Evolutionary conservation across 768 basidiomycete genomes (phyloP), one percentile per base, ranked within the genome.

Genomic region (Crassisporium funariophilum): DNA sequence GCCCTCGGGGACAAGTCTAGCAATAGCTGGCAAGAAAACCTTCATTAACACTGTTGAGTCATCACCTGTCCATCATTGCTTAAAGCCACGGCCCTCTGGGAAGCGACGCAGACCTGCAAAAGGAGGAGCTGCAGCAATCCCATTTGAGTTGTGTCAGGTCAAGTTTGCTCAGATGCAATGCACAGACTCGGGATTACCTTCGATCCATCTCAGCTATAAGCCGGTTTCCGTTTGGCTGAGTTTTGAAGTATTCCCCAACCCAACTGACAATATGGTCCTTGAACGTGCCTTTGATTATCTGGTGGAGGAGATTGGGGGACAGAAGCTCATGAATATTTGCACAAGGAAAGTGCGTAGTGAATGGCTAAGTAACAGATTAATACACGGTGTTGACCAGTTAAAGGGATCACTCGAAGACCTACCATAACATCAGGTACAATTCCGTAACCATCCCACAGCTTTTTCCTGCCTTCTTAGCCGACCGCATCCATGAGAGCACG

Each of bases 221-320:
- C 7, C 8, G 13, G 8, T 29, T 29, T 13, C 27, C 27, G 13
- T 29, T 29, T 29, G 27, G 27, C 13, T 29, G 27, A 7, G 27
- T 7, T 13, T 2, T 16, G 3, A 75, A 41, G 42, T 71, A 72
- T 11, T 62, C 44, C 1, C 43, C 29, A 0, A 65, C 56, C 71
- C 70, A 73, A 2, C 31, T 36, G 4, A 72, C 66, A 6, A 72
- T 54, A 40, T 72, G 71, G 31, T 72, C 72, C 47, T 71, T 72
- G 56, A 71, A 73, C 1, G 57, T 61, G 4, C 69, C 68, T 46
- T 71, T 71, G 49, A 72, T 69, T 10, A 73, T 24, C 53, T 71
- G 69, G 50, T 72, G 70, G 0, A 69, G 56, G 1, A 68, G 52
- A 46, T 68, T 61, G 6, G 65, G 61, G 0, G 63, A 35, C 1